Evolutionary conservation across 257 asterid genomes (phyloP), one percentile per base, ranked within the genome.

Genomic region (Solanum pennellii): DNA sequence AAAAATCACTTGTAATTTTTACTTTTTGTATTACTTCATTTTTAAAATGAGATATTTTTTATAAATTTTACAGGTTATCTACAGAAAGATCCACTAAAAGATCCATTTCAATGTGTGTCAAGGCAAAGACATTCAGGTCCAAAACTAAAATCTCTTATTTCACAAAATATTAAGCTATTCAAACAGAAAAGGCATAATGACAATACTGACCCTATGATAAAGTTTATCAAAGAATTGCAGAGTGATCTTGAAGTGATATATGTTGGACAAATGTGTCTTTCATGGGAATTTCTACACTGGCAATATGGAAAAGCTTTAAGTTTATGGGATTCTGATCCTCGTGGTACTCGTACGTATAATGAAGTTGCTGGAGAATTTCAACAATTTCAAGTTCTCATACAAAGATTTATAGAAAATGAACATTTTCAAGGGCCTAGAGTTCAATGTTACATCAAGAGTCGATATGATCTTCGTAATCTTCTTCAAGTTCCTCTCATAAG

Each of bases 271-370:
- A 91, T 92, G 94, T 96, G 99, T 88, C 98, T 96, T 66, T 97
- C 99, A 0, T 97, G 99, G 99, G 99, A 97, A 87, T 91, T 96
- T 92, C 91, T 97, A 80, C 95, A 93, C 25, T 96, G 99, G 99
- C 95, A 94, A 88, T 93, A 96, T 56, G 97, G 90, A 9, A 97
- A 94, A 88, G 95, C 96, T 88, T 88, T 94, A 41, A 97, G 91
- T 60, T 85, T 97, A 65, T 94, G 98, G 97, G 97, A 93, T 11
- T 91, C 95, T 0, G 99, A 95, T 59, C 95, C 93, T 0, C 92
- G 89, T 69, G 93, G 95, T 12, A 15, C 69, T 27, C 96, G 91
- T 29, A 89, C 90, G 21, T 97, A 97, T 47, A 96, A 97, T 41
- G 97, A 93, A 90, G 95, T 95, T n/a, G 98, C 99, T 0, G 97